A percentile compares a stretch with the other conserved stretches of the same genome.
Evolutionary conservation across 768 basidiomycete species (phyloP).

Genomic region (Ramaria sp.): DNA sequence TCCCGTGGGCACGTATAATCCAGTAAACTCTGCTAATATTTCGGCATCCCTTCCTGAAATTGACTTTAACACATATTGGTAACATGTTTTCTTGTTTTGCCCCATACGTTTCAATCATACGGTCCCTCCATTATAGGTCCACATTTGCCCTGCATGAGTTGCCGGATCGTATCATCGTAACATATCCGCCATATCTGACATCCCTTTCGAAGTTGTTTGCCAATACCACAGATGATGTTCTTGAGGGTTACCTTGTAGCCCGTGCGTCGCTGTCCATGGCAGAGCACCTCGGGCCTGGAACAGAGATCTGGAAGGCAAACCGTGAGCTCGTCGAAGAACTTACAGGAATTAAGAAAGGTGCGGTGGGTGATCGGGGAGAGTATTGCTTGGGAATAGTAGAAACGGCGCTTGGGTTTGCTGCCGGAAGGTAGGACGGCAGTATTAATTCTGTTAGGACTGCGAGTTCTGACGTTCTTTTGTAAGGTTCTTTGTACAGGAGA

Average conservation of each 20-base stretch:
- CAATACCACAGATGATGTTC: constrained; percentile 51
- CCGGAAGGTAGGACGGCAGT: constrained; percentile 45
- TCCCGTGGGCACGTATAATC: constrained; percentile 85
- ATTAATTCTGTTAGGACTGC: neutral
- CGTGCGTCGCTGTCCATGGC: constrained; percentile 62
- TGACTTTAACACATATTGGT: constrained; percentile 73
- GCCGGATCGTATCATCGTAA: constrained; percentile 69
- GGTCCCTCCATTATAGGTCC: constrained; percentile 22
- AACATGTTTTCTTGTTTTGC: neutral
- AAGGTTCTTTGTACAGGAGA: constrained; percentile 66
- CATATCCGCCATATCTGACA: constrained; percentile 65
- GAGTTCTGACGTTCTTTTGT: constrained; percentile 9
- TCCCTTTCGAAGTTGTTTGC: constrained; percentile 62
- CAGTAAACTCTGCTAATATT: constrained; percentile 58
- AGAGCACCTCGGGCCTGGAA: constrained; percentile 59
- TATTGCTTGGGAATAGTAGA: constrained; percentile 72
- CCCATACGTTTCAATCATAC: too few species aligned
- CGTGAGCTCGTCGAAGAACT: constrained; percentile 61
- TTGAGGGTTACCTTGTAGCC: constrained; percentile 84
- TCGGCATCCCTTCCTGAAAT: constrained; percentile 63
- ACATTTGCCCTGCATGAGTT: constrained; percentile 70
- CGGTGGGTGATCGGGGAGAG: constrained; percentile 71
- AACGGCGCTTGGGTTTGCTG: constrained; percentile 72
- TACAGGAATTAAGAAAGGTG: constrained; percentile 80
- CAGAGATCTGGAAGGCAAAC: constrained; percentile 70